A percentile compares a stretch with the other conserved stretches of the same genome.
Conservation (phyloP, 768 basidiomycete species). For the Chlorophyllum brunneum region DNA sequence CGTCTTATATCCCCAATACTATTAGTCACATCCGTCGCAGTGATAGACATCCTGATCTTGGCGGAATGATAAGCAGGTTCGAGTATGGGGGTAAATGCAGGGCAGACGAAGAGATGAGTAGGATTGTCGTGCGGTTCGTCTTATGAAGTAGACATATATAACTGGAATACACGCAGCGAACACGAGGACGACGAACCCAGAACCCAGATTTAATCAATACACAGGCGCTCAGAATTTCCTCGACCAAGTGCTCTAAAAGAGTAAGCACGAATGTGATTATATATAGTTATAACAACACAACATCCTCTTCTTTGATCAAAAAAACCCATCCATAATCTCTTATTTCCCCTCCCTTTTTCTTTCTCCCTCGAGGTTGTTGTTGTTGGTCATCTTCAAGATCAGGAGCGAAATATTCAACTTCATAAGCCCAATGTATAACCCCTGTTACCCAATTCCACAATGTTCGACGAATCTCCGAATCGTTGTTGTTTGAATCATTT, state of each 20-base stretch:
- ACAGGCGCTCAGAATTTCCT: too few relatives aligned
- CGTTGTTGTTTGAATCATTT: background rate
- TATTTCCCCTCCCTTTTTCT: slow-evolving; percentile 1
- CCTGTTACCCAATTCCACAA: slow-evolving; percentile 8
- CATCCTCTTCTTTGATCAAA: background rate
- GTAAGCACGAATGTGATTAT: background rate
- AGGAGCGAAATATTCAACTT: slow-evolving; percentile 11
- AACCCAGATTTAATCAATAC: too few relatives aligned
- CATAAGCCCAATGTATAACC: slow-evolving; percentile 11
- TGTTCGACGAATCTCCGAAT: background rate
- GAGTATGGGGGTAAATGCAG: too few relatives aligned
- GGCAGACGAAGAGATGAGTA: too few relatives aligned
- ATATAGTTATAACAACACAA: background rate
- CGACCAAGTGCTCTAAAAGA: background rate
- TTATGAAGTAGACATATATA: too few relatives aligned
- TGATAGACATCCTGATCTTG: too few relatives aligned
- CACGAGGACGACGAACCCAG: too few relatives aligned
- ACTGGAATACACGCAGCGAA: too few relatives aligned
- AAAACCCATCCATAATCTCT: slow-evolving; percentile 13
- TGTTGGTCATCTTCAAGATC: background rate
- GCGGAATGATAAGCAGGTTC: too few relatives aligned
- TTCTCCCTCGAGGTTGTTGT: background rate
- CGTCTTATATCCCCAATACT: too few relatives aligned
- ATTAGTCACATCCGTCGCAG: too few relatives aligned
- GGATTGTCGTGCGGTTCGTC: too few relatives aligned